These are phyloP conservation scores for Trichophyton rubrum DNA, from an alignment of 2,329 filamentous ascomycete genomes.

Conservation along the genomic window DNA sequence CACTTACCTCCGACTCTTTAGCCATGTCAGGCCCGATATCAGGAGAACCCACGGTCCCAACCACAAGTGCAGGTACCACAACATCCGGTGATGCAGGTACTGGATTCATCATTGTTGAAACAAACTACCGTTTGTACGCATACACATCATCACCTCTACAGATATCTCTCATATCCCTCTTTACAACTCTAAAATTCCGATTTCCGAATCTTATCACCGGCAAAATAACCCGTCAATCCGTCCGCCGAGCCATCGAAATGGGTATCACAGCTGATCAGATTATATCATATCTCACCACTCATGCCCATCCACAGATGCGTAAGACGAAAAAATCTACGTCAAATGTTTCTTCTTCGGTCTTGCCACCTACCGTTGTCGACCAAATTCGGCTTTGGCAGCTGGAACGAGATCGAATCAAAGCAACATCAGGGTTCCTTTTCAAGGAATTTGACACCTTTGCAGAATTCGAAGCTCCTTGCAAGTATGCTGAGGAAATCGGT, in stretches of 20 bases:
- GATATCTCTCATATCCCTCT: slow-evolving; percentile 85
- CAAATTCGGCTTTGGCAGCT: slow-evolving; percentile 97
- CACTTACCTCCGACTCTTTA: slow-evolving; percentile 66
- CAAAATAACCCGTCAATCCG: slow-evolving; percentile 75
- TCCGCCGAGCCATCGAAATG: slow-evolving; percentile 71
- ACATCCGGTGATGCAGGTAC: slow-evolving; percentile 25
- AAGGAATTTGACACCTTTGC: slow-evolving; percentile 68
- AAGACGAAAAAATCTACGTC: slow-evolving; percentile 40
- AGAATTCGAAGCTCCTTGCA: slow-evolving; percentile 42
- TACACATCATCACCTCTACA: slow-evolving; percentile 91
- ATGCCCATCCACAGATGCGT: slow-evolving; percentile 90
- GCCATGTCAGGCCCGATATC: slow-evolving; percentile 60
- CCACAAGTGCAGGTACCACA: slow-evolving; percentile 22
- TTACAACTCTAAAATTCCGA: slow-evolving; percentile 74
- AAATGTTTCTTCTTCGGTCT: slow-evolving; percentile 46
- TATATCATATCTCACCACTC: slow-evolving; percentile 78
- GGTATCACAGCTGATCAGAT: slow-evolving; percentile 95
- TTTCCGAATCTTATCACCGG: slow-evolving; percentile 92
- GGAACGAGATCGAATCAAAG: slow-evolving; percentile 86
- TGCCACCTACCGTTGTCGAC: slow-evolving; percentile 92
- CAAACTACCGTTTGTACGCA: slow-evolving; percentile 93
- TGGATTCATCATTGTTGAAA: slow-evolving; percentile 91
- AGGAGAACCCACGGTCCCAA: slow-evolving; percentile 42
- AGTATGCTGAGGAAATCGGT: slow-evolving; percentile 76
- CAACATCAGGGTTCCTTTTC: slow-evolving; percentile 73